A percentile compares a stretch with the other conserved stretches of the same genome.
Conservation (phyloP, 2,329 filamentous ascomycete genomes). For the Diaporthe humulicola region DNA sequence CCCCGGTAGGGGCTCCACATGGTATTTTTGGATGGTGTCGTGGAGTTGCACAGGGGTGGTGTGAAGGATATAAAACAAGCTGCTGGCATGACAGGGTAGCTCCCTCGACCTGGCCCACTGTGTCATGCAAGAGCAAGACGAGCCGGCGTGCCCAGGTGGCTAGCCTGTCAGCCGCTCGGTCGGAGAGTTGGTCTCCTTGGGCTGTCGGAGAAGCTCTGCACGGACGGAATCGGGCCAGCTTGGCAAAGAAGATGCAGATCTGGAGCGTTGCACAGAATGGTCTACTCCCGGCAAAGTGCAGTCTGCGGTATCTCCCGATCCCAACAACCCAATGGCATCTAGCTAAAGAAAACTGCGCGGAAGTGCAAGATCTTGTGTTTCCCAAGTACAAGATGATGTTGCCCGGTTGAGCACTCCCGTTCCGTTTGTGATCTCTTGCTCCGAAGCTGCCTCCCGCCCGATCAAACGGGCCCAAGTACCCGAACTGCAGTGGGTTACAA, state of each 20-base stretch:
- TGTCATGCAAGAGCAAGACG: background rate
- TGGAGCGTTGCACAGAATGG: background rate
- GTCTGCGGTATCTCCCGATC: background rate
- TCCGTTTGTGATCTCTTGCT: background rate
- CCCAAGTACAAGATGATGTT: background rate
- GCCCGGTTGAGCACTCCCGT: background rate
- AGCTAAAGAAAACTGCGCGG: background rate
- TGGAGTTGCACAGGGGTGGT: constrained; percentile 14
- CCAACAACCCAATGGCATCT: background rate
- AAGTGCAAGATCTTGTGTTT: constrained; percentile 23
- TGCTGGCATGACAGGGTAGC: constrained; percentile 14
- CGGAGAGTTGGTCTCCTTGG: background rate
- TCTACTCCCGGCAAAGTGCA: constrained; percentile 2
- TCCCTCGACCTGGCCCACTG: constrained; percentile 6
- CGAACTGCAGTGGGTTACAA: background rate
- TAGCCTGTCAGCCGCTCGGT: background rate
- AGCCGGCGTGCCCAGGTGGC: background rate
- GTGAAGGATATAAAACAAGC: background rate
- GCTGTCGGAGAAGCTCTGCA: background rate
- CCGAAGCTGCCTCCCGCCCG: background rate
- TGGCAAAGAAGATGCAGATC: background rate
- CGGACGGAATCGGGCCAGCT: background rate
- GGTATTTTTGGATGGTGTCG: constrained; percentile 18
- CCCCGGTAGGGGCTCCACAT: no score
- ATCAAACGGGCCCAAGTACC: background rate